Conservation (phyloP, 768 basidiomycete genomes). For the Panaeolus papilionaceus region DNA sequence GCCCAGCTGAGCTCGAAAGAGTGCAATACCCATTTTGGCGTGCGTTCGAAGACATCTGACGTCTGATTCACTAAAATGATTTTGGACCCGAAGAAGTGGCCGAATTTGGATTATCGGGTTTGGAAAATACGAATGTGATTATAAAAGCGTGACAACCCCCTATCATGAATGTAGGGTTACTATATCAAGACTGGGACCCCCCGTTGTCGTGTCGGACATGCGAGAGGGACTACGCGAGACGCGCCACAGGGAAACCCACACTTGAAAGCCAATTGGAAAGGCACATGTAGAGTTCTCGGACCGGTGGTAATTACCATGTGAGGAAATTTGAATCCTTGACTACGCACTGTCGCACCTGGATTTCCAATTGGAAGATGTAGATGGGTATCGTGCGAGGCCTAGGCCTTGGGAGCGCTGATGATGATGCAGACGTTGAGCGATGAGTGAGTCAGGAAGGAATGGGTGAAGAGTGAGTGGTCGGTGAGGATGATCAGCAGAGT, state of each 20-base stretch:
- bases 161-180: neutral
- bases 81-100: neutral
- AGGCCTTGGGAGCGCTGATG: neutral
- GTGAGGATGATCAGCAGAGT: neutral
- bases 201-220: neutral
- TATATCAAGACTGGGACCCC: neutral
- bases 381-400: neutral
- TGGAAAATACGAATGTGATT: neutral
- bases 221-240: constrained; percentile 1
- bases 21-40: neutral
- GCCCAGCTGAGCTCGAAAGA: neutral
- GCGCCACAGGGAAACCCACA: constrained; percentile 7
- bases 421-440: no score
- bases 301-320: constrained; percentile 13
- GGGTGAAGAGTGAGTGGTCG: neutral
- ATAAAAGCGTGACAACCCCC: neutral
- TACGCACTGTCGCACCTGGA: neutral
- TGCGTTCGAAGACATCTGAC: neutral
- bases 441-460: no score
- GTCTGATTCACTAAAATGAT: neutral
- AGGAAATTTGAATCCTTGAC: constrained; percentile 12
- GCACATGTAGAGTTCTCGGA: constrained; percentile 13
- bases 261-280: constrained; percentile 11
- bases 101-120: neutral
- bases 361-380: neutral